A percentile compares a stretch with the other conserved stretches of the same genome.
These are phyloP conservation scores for Calonectria montana DNA, from an alignment of 2,329 filamentous ascomycete genomes.

Conservation along the genomic window DNA sequence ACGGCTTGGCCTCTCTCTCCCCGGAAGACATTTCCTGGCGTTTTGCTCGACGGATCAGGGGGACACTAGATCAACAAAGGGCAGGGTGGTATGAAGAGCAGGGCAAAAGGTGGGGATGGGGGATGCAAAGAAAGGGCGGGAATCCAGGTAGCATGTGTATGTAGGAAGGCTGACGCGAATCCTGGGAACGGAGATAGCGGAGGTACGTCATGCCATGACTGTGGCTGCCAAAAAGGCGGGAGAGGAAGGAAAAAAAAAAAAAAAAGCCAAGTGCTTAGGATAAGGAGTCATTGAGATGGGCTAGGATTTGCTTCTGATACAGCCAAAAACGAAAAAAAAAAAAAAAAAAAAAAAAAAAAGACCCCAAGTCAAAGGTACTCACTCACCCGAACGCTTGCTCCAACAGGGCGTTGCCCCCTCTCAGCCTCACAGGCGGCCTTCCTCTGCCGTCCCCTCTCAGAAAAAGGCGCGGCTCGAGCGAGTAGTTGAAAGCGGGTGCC, in stretches of 20 bases:
- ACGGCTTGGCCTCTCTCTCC: neutral
- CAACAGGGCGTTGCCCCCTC: neutral
- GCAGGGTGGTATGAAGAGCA: neutral
- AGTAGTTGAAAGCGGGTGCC: slow-evolving; percentile 12
- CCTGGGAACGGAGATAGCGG: slow-evolving; percentile 12
- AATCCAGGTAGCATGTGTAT: too few relatives aligned
- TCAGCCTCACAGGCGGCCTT: neutral
- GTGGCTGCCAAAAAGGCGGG: too few relatives aligned
- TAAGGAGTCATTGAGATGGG: too few relatives aligned
- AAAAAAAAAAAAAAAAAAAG: too few relatives aligned
- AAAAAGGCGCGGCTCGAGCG: neutral
- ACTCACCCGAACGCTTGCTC: too few relatives aligned
- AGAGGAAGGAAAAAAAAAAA: too few relatives aligned
- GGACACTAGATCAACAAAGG: neutral
- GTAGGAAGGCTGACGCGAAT: neutral
- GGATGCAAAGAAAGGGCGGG: neutral
- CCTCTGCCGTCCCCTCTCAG: neutral
- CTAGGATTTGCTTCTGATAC: too few relatives aligned
- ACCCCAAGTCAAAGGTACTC: too few relatives aligned
- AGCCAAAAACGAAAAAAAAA: too few relatives aligned
- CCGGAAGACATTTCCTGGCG: neutral
- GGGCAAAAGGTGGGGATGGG: neutral
- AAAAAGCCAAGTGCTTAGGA: too few relatives aligned
- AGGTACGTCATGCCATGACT: neutral
- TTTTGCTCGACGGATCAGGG: neutral